phyloP scores from a whole-genome alignment of 2,329 filamentous ascomycete species.

The Paecilomyces variotii region DNA sequence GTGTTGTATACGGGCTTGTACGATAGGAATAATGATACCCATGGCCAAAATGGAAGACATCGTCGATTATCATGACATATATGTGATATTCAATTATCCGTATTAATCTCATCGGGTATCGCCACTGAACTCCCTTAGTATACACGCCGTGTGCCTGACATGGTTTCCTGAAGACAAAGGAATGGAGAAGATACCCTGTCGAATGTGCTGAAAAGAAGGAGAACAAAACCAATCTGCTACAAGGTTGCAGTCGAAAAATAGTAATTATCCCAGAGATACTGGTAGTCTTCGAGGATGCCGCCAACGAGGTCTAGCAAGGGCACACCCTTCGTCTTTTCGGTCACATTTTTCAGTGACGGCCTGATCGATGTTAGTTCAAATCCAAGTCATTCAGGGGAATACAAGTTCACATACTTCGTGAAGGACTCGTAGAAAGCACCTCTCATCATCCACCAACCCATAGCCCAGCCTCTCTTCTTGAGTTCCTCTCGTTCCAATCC shows the following conservation, averaged over 20 bases:
- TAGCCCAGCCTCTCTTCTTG: conserved; percentile 76
- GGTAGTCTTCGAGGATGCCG: conserved; percentile 88
- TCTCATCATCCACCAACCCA: conserved; percentile 94
- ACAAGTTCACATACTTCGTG: conserved; percentile 49
- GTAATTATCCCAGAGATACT: conserved; percentile 97
- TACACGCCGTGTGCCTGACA: background rate
- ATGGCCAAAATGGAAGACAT: background rate
- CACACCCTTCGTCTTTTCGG: conserved; percentile 61
- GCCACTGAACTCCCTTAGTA: background rate
- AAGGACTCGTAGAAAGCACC: conserved; percentile 95
- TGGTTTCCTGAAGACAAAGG: conserved; percentile 1
- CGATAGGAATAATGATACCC: conserved; percentile 17
- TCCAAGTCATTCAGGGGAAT: background rate
- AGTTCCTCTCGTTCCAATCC: conserved; percentile 85
- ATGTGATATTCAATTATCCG: background rate
- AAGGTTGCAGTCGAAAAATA: conserved; percentile 68
- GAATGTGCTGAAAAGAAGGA: background rate
- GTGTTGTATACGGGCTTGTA: conserved; percentile 7
- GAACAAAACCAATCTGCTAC: conserved; percentile 14
- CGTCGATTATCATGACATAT: background rate
- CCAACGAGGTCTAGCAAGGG: conserved; percentile 73
- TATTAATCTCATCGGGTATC: background rate
- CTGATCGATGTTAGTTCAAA: conserved; percentile 30
- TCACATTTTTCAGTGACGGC: conserved; percentile 58
- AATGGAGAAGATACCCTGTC: background rate